phyloP scores from a whole-genome alignment of 306 rosid genomes.

The Cucurbita pepo region DNA sequence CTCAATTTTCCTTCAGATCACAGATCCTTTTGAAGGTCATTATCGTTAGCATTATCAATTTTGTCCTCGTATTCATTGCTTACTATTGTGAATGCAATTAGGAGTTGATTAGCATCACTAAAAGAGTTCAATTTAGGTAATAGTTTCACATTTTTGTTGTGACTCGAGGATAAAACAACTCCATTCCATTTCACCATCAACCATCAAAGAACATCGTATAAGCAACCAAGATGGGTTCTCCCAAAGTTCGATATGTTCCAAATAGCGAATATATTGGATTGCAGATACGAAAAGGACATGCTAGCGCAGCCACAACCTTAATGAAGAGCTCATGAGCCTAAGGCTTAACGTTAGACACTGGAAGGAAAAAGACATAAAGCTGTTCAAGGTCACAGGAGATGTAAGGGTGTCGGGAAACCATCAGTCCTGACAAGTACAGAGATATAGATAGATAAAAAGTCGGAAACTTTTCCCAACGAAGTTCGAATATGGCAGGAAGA shows the following conservation, averaged over 20 bases:
- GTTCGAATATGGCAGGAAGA: not conserved
- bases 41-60: not conserved
- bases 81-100: too few species aligned
- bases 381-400: conserved; percentile 85
- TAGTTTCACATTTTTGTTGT: too few species aligned
- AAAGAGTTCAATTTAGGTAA: too few species aligned
- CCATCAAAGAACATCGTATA: too few species aligned
- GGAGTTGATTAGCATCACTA: too few species aligned
- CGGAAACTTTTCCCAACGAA: not conserved
- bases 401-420: conserved; percentile 78
- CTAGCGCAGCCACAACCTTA: conserved; percentile 89
- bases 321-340: conserved; percentile 60
- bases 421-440: conserved; percentile 76
- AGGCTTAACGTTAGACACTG: conserved; percentile 73
- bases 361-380: conserved; percentile 95
- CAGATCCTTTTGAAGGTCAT: conserved; percentile 77
- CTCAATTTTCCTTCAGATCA: conserved; percentile 64
- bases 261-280: not conserved
- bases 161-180: too few species aligned
- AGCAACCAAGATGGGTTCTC: not conserved
- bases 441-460: not conserved
- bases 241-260: not conserved
- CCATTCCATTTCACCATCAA: too few species aligned
- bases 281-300: conserved; percentile 97
- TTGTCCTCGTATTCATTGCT: too few species aligned